Conservation (phyloP, 331 rosid genomes). For the Arachis monticola region DNA sequence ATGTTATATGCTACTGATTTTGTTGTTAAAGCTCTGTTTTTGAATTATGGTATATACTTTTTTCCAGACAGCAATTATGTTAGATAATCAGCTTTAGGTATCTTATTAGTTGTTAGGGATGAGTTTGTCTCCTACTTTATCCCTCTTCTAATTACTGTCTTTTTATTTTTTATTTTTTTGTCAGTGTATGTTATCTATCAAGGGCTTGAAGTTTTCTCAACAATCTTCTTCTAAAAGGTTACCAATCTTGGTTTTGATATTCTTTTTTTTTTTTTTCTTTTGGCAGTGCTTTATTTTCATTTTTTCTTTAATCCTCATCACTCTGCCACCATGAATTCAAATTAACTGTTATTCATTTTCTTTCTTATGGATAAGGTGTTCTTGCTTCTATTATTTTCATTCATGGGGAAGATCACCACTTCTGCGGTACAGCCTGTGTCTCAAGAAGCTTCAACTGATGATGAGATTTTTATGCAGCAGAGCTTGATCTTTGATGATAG, state of each 20-base stretch:
- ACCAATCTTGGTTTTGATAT: constrained; percentile 35
- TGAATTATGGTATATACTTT: constrained; percentile 28
- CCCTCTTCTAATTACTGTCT: constrained; percentile 35
- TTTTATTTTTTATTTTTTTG: background rate
- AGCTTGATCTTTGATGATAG: constrained; percentile 94
- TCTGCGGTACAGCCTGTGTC: constrained; percentile 59
- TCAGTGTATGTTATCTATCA: constrained; percentile 20
- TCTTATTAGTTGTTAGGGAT: constrained; percentile 51
- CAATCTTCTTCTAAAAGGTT: constrained; percentile 35
- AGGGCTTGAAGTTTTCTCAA: constrained; percentile 42
- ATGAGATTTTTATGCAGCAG: constrained; percentile 95
- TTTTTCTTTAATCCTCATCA: background rate
- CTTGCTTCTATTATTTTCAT: constrained; percentile 41
- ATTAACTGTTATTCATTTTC: constrained; percentile 24
- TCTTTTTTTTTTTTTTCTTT: constrained; percentile 24
- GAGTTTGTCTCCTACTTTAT: constrained; percentile 49
- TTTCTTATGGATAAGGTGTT: constrained; percentile 38
- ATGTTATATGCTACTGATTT: constrained; percentile 49
- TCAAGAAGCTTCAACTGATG: constrained; percentile 76
- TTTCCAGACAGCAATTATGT: constrained; percentile 42
- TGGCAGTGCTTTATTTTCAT: constrained; percentile 23
- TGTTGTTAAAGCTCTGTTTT: constrained; percentile 32
- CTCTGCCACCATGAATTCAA: constrained; percentile 31
- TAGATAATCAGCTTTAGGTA: constrained; percentile 52
- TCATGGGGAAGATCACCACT: constrained; percentile 65